A percentile compares a stretch with the other conserved stretches of the same genome.
These are phyloP conservation scores for Pseudozyma pruni DNA, from an alignment of 1,284 basidiomycete species.

Conservation along the genomic window DNA sequence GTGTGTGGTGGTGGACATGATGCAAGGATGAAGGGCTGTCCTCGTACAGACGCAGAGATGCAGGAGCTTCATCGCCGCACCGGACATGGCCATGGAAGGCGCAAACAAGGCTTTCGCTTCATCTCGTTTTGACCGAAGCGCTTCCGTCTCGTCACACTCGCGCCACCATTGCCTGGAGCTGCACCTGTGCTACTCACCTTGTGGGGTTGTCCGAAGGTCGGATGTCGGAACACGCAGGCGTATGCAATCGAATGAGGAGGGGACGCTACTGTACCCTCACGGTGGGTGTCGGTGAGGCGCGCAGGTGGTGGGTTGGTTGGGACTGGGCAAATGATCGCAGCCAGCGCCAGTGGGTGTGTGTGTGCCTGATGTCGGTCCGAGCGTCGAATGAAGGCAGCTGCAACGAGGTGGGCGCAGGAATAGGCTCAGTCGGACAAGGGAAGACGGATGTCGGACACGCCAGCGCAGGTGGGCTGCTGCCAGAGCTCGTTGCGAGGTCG, in stretches of 20 bases:
- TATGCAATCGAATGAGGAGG: background rate
- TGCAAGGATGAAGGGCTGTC: background rate
- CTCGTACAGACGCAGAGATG: background rate
- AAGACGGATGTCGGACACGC: background rate
- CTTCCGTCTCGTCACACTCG: slow-evolving; percentile 4
- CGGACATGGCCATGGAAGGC: slow-evolving; percentile 10
- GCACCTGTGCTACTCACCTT: background rate
- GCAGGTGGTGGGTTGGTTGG: too few species aligned
- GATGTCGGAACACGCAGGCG: background rate
- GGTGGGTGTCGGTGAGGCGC: too few species aligned
- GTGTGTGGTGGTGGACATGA: too few species aligned
- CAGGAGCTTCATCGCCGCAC: background rate
- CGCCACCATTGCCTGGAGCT: too few species aligned
- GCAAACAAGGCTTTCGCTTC: slow-evolving; percentile 29
- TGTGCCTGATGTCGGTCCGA: background rate
- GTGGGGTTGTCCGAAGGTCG: too few species aligned
- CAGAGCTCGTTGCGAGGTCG: background rate
- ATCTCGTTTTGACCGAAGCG: slow-evolving; percentile 4
- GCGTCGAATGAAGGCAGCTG: background rate
- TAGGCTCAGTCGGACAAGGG: slow-evolving; percentile 14
- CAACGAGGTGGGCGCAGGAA: slow-evolving; percentile 1
- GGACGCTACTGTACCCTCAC: too few species aligned
- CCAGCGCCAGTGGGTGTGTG: too few species aligned
- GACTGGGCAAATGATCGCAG: too few species aligned
- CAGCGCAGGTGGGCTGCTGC: slow-evolving; percentile 8